phyloP scores from a whole-genome alignment of 1,139 yeast genomes.

The Cylindricascospora bacillispora region DNA sequence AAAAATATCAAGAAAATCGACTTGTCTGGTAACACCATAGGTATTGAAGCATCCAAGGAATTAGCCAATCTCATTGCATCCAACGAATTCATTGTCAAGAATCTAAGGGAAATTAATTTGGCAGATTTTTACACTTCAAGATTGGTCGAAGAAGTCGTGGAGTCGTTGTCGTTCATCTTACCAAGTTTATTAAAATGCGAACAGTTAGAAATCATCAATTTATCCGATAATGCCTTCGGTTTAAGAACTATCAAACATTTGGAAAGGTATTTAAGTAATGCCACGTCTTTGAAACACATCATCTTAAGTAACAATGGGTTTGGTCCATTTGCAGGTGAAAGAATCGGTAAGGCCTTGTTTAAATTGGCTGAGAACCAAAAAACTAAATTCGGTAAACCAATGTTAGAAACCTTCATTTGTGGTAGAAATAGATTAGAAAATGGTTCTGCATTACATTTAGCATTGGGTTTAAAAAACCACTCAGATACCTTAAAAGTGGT shows the following conservation, averaged over 20 bases:
- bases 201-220: slow-evolving; percentile 57
- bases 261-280: slow-evolving; percentile 63
- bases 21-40: slow-evolving; percentile 87
- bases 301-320: slow-evolving; percentile 88
- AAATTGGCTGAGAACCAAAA: slow-evolving; percentile 56
- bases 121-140: slow-evolving; percentile 93
- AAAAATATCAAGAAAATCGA: slow-evolving; percentile 41
- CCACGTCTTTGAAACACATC: slow-evolving; percentile 70
- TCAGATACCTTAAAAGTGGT: slow-evolving; percentile 52
- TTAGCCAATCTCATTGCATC: slow-evolving; percentile 47
- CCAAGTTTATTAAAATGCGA: slow-evolving; percentile 62
- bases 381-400: slow-evolving; percentile 27
- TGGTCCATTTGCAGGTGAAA: slow-evolving; percentile 95
- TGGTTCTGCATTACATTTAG: slow-evolving; percentile 71
- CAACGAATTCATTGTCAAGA: slow-evolving; percentile 32
- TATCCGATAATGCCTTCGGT: slow-evolving; percentile 94
- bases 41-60: slow-evolving; percentile 73
- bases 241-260: slow-evolving; percentile 87
- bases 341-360: slow-evolving; percentile 78
- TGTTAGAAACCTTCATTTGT: slow-evolving; percentile 74
- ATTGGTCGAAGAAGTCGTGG: slow-evolving; percentile 87
- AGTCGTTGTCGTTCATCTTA: slow-evolving; percentile 57
- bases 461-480: slow-evolving; percentile 69
- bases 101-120: slow-evolving; percentile 57
- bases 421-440: slow-evolving; percentile 95